Conservation (phyloP, 2,329 filamentous ascomycete genomes). For the Grosmannia penicillata region DNA sequence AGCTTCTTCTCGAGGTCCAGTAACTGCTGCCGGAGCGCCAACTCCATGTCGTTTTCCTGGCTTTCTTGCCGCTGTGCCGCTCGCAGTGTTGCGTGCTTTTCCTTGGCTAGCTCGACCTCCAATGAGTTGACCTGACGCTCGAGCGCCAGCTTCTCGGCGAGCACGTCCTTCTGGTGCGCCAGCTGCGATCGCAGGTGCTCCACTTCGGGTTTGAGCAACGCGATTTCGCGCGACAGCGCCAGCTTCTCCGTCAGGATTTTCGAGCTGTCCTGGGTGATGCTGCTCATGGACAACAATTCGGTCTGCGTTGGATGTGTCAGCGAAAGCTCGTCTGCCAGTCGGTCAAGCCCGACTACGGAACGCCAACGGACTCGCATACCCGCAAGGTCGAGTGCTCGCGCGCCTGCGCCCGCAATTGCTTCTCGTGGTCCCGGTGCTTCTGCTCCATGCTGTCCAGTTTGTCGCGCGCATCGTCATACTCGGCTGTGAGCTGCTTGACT, state of each 20-base stretch:
- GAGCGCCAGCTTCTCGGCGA: constrained; percentile 67
- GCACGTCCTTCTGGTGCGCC: constrained; percentile 46
- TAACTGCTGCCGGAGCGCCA: constrained; percentile 16
- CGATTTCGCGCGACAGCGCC: constrained; percentile 34
- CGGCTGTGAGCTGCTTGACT: constrained; percentile 30
- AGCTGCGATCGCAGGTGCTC: constrained; percentile 41
- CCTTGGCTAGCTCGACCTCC: constrained; percentile 71
- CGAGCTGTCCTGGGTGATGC: constrained; percentile 51
- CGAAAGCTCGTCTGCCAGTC: neutral
- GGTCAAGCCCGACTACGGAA: no score
- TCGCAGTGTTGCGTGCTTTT: constrained; percentile 55
- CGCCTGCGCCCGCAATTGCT: constrained; percentile 31
- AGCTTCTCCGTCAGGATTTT: constrained; percentile 50
- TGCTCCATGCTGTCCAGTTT: constrained; percentile 29
- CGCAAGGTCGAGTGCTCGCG: constrained; percentile 32
- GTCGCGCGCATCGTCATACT: constrained; percentile 23
- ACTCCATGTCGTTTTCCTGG: constrained; percentile 18
- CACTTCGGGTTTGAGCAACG: constrained; percentile 37
- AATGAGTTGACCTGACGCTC: constrained; percentile 63
- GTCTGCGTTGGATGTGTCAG: constrained; percentile 29
- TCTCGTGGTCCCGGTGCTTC: constrained; percentile 28
- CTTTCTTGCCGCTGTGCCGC: constrained; percentile 23
- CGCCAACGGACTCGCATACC: no score
- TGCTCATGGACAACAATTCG: constrained; percentile 55
- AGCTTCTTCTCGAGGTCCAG: constrained; percentile 27